Base-by-base conservation (phyloP, 768 basidiomycete species). In the Mycena maculata region DNA sequence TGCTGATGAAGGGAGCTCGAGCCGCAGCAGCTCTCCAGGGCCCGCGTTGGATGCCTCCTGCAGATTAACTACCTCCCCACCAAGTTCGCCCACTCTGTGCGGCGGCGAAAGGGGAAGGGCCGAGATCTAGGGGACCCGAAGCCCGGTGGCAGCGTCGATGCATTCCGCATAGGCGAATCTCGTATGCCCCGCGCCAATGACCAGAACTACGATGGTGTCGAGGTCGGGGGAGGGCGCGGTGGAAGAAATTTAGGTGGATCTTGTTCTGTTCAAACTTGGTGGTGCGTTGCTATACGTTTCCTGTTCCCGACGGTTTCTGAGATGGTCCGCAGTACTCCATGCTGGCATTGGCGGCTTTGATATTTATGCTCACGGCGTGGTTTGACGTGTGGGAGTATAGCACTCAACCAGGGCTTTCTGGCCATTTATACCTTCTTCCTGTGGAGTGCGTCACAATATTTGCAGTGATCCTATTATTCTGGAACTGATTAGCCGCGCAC, bases 231-330 rank as follows among this genome's bases (percentile, higher is more conserved):
- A 76, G 75, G 53, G 77, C 87, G 50, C 78, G 84, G 20, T 91
- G 90, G 90, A 91, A 86, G 73, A 79, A 80, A 67, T 91, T 90
- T 81, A 91, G 90, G 72, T 89, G 88, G 88, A 73, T 79, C 8
- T 76, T 91, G 18, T 87, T 90, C 72, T 49, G 81, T 41, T 77
- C 86, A 55, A 90, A 90, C 73, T 69, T 78, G 20, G 55, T 87
- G 28, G 66, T 72, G 33, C 48, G 71, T 72, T n/a, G n/a, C n/a
- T 16, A 7, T 52, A 31, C 28, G 9, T 33, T 33, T 33, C 2
- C 33, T 13, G 20, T 18, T 36, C 6, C 13, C 6, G 33, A 13
- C 13, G 33, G 33, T 28, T 20, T 52, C n/a, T 33, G 30, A 52
- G 27, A 7, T 28, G 48, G 11, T 1, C 12, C 16, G 6, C 49